Base-by-base conservation (phyloP, 306 rosid species). In the Urtica urens region DNA sequence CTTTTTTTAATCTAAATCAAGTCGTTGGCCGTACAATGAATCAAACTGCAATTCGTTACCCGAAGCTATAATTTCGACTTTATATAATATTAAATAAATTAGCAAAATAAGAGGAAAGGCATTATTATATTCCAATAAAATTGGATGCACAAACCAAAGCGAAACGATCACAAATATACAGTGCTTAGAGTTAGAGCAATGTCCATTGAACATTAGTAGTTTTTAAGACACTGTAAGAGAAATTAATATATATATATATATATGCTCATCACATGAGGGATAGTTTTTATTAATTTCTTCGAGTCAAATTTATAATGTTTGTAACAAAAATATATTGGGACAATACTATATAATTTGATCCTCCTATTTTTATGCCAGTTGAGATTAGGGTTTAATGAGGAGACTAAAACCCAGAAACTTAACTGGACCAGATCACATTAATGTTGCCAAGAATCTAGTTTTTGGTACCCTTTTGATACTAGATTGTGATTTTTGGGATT, bases 141-240 rank as follows among this genome's bases (percentile, higher is more conserved):
- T 30, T 29, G 2, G 19, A 38, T 31, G 21, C 60, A 43, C 52
- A 20, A 51, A 71, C 40, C 53, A 38, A 57, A 64, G 67, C 58
- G 50, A 51, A 29, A 19, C 20, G 4, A 17, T 44, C 16, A 35
- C 26, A 34, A 66, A 42, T 35, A 10, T 26, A 38, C 21, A 26
- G 25, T 41, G 34, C 51, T 26, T 47, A 40, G 21, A 31, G 15
- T 46, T 49, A 10, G 40, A 56, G 22, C 48, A 46, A 64, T 46
- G 56, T 74, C 58, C 76, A 57, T 49, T 62, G 73, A 65, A 74
- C 76, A 47, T 49, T 23, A 35, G 52, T 49, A 27, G 11, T 53
- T 51, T 38, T 19, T 23, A 25, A 50, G 12, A 35, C 10, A 28
- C 10, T 4, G 33, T 28, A 28, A 13, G 3, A 16, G 31, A 51